Evolutionary conservation across 2,329 filamentous ascomycete genomes (phyloP), one percentile per base, ranked within the genome.

Genomic region (Sporothrix luriei): DNA sequence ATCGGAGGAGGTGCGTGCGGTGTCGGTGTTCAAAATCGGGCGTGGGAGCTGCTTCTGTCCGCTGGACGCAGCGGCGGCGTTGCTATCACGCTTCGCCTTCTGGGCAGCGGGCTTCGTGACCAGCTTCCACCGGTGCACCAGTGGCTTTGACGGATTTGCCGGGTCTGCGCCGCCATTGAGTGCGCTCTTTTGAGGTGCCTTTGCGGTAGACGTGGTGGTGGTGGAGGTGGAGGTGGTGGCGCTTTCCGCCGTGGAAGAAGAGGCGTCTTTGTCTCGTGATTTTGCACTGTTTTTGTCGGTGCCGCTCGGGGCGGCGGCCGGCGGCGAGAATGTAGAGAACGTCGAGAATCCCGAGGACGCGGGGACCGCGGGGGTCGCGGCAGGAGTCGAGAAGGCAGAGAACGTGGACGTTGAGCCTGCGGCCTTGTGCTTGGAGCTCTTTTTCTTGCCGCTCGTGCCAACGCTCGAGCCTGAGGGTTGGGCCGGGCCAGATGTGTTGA

Each of bases 401-500:
- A 66, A 54, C 4, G 49, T 46, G 3, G 64, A 55, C 4, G 61
- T 54, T 19, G 62, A 24, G n/a, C 48, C 43, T 9, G 13, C 43
- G 16, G 57, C 57, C 38, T 62, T 62, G 38, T 38, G 57, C 14
- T 64, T 64, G 11, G 59, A 14, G 24, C 57, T 10, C 13, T 51
- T 64, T 19, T 38, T 46, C 49, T 38, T 48, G 46, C 66, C 40
- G 66, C 59, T 49, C 3, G 24, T 54, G 69, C 71, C 13, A 67
- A 55, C 46, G 33, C 61, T 64, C 14, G 51, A 64, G 29, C 71
- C 67, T 9, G 54, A n/a, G 13, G 69, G 54, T 13, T 73, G 67
- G 4, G 73, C 72, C 13, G 77, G 75, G 7, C 68, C 65, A 6
- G 72, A 76, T 4, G 78, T 71, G 72, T 81, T 81, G 69, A 81